These are phyloP conservation scores for Colletotrichum sp. DNA, from an alignment of 2,329 filamentous ascomycete species.

Conservation along the genomic window DNA sequence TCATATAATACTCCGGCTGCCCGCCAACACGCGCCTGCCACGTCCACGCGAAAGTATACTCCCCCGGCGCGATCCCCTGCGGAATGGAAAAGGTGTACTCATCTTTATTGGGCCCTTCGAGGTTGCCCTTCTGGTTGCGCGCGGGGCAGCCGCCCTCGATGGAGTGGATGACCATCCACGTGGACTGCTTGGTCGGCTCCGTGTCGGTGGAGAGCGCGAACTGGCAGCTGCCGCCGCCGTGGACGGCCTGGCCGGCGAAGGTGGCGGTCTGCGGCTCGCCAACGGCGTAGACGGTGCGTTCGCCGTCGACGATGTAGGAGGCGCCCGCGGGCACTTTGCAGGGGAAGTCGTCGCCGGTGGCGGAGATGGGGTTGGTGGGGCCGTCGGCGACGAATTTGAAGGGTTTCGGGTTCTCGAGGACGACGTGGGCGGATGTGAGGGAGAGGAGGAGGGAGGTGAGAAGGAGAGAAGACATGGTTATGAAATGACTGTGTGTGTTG, in stretches of 20 bases:
- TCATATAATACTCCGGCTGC: constrained; percentile 16
- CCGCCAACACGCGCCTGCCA: constrained; percentile 6
- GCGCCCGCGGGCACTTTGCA: neutral
- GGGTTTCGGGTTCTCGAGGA: constrained; percentile 13
- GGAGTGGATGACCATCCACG: constrained; percentile 16
- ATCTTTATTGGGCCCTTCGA: constrained; percentile 8
- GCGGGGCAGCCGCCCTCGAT: constrained; percentile 13
- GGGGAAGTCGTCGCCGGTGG: constrained; percentile 10
- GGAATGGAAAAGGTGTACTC: constrained; percentile 8
- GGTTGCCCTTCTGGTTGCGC: constrained; percentile 15
- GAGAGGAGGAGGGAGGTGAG: neutral
- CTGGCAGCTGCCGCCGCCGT: constrained; percentile 11
- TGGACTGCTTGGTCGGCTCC: constrained; percentile 3
- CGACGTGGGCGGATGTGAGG: neutral
- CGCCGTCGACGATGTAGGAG: constrained; percentile 6
- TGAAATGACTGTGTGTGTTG: neutral
- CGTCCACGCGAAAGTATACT: constrained; percentile 18
- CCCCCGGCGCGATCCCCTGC: constrained; percentile 1
- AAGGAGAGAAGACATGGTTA: neutral
- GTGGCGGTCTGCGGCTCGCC: constrained; percentile 3
- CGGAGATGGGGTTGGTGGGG: constrained; percentile 6
- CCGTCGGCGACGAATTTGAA: constrained; percentile 14
- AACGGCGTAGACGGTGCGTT: neutral
- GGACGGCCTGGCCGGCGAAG: constrained; percentile 15
- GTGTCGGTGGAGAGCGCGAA: constrained; percentile 3